phyloP scores from a whole-genome alignment of 2,329 filamentous ascomycete species.

The Pseudophaeomoniella oleicola region DNA sequence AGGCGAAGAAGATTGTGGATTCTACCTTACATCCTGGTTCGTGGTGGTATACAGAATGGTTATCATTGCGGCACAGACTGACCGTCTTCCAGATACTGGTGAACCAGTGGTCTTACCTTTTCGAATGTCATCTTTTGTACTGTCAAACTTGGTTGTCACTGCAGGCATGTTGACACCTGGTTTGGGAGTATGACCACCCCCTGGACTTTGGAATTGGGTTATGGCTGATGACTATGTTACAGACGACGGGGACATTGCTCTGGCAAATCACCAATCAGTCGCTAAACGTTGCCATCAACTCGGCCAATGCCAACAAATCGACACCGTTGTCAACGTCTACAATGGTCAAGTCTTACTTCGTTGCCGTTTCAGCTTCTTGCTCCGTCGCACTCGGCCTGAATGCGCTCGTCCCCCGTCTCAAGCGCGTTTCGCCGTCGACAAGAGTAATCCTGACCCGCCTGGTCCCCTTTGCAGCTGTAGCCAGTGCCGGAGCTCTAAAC shows the following conservation, averaged over 20 bases:
- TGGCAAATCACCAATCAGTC: slow-evolving; percentile 98
- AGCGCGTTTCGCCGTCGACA: slow-evolving; percentile 58
- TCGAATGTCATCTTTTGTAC: slow-evolving; percentile 89
- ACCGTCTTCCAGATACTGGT: slow-evolving; percentile 79
- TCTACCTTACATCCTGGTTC: slow-evolving; percentile 88
- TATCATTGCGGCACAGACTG: too few relatives aligned
- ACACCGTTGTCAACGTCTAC: slow-evolving; percentile 69
- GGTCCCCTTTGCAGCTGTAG: slow-evolving; percentile 91
- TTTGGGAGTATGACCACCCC: slow-evolving; percentile 43
- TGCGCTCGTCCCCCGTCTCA: slow-evolving; percentile 71
- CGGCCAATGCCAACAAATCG: slow-evolving; percentile 90
- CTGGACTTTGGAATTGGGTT: too few relatives aligned
- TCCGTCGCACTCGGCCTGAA: slow-evolving; percentile 88
- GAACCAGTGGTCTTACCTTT: slow-evolving; percentile 86
- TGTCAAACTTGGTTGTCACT: slow-evolving; percentile 89
- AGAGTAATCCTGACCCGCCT: slow-evolving; percentile 68
- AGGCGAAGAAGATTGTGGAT: slow-evolving; percentile 92
- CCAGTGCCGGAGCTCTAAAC: slow-evolving; percentile 79
- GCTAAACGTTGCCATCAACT: slow-evolving; percentile 96
- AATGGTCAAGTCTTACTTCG: slow-evolving; percentile 75
- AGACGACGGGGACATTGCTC: slow-evolving; percentile 70
- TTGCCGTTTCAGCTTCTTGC: slow-evolving; percentile 87
- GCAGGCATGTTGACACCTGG: slow-evolving; percentile 93
- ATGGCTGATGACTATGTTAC: slow-evolving; percentile 3
- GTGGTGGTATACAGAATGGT: too few relatives aligned